Conservation (phyloP, 768 basidiomycete genomes). For the Lactifluus hygrophoroides region DNA sequence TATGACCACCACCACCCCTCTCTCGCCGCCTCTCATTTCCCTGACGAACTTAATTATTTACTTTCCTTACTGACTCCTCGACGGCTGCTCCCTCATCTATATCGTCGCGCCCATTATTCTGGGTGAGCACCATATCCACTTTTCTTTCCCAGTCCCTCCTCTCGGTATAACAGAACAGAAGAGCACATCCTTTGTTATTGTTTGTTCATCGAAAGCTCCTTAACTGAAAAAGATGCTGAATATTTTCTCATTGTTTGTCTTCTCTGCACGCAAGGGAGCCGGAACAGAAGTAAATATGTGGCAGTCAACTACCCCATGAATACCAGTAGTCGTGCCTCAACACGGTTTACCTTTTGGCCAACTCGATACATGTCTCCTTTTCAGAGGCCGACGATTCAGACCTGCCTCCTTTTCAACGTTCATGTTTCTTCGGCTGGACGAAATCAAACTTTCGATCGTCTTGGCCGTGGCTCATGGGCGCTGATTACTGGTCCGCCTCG, state of each 20-base stretch:
- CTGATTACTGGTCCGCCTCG: not conserved
- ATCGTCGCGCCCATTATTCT: not conserved
- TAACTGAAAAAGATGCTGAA: not conserved
- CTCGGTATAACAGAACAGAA: not conserved
- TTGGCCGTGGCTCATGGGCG: not conserved
- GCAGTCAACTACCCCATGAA: too few relatives aligned
- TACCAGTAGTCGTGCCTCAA: too few relatives aligned
- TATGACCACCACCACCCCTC: conserved; percentile 9
- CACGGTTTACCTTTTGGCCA: too few relatives aligned
- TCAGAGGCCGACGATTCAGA: too few relatives aligned
- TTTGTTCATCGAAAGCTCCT: not conserved
- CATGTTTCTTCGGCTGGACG: not conserved
- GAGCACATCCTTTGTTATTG: not conserved
- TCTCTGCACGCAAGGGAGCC: not conserved
- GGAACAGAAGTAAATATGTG: too few relatives aligned
- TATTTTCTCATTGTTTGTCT: not conserved
- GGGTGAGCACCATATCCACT: not conserved
- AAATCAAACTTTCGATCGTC: not conserved
- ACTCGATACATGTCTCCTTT: too few relatives aligned
- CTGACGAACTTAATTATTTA: conserved; percentile 18
- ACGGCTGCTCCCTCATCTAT: conserved; percentile 15
- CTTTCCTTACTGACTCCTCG: conserved; percentile 17
- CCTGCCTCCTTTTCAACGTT: not conserved
- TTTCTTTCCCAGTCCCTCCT: not conserved
- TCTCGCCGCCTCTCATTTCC: conserved; percentile 1